Evolutionary conservation across 352 stramenopile genomes (phyloP).

Genomic region (Phytopythium delawarense): DNA sequence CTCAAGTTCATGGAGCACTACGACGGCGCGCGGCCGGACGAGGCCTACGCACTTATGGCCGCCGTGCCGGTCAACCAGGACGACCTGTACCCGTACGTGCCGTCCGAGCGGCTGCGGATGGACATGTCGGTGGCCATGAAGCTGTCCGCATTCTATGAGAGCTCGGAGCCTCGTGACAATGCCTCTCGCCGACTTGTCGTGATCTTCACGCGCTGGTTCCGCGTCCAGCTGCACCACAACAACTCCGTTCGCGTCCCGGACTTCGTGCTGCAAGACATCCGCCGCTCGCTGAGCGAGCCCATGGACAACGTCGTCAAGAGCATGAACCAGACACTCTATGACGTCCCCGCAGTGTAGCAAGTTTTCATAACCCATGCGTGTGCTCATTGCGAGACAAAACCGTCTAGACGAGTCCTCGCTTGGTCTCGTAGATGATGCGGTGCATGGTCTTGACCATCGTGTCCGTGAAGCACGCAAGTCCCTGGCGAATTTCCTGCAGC

Average conservation of each 20-base stretch:
- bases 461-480: constrained; percentile 27
- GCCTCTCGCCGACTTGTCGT: constrained; percentile 17
- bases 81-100: constrained; percentile 23
- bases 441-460: constrained; percentile 39
- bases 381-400: neutral
- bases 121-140: constrained; percentile 23
- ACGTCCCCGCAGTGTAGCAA: neutral
- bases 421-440: constrained; percentile 27
- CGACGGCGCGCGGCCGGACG: constrained; percentile 8
- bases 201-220: constrained; percentile 19
- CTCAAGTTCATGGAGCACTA: constrained; percentile 26
- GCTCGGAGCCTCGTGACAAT: neutral
- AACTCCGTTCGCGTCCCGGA: constrained; percentile 10
- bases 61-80: constrained; percentile 20
- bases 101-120: constrained; percentile 20
- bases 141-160: constrained; percentile 18
- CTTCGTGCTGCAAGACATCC: constrained; percentile 15
- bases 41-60: constrained; percentile 19
- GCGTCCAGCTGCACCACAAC: constrained; percentile 16
- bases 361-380: too few relatives aligned
- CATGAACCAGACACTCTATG: constrained; percentile 26
- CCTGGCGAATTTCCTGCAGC: constrained; percentile 29
- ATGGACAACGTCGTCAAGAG: constrained; percentile 24
- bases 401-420: neutral
- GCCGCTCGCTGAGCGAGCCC: constrained; percentile 12